phyloP scores from a whole-genome alignment of 2,329 filamentous ascomycete genomes.

The Arthrobotrys entomopaga region DNA sequence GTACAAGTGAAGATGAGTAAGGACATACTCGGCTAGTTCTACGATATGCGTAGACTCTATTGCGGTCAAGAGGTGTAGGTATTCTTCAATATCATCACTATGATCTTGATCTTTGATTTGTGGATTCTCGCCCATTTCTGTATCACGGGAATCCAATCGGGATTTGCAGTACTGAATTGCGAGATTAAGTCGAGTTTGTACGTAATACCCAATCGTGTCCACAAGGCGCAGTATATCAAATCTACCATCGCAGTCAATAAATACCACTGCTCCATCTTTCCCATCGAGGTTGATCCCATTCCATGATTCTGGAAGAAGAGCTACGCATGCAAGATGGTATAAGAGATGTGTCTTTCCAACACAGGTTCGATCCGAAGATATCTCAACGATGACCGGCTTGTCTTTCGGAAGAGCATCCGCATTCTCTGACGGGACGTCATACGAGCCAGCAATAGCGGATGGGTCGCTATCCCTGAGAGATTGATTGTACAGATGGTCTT shows the following conservation, averaged over 20 bases:
- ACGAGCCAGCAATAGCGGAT: constrained; percentile 8
- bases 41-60: constrained; percentile 20
- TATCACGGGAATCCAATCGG: neutral
- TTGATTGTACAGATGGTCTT: constrained; percentile 38
- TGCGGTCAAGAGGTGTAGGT: constrained; percentile 24
- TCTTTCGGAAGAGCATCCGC: constrained; percentile 22
- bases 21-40: constrained; percentile 32
- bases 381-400: constrained; percentile 41
- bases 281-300: constrained; percentile 62
- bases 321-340: constrained; percentile 67
- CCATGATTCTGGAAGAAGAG: constrained; percentile 65
- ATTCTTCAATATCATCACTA: constrained; percentile 20
- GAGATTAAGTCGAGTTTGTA: constrained; percentile 16
- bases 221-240: constrained; percentile 64
- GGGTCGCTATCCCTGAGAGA: constrained; percentile 11
- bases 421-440: constrained; percentile 27
- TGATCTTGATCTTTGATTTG: constrained; percentile 9
- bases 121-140: constrained; percentile 4
- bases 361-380: constrained; percentile 38
- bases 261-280: constrained; percentile 66
- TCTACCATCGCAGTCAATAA: constrained; percentile 69
- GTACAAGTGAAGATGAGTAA: constrained; percentile 42
- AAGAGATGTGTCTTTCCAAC: constrained; percentile 70
- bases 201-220: constrained; percentile 30
- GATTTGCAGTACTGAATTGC: constrained; percentile 43